Percentiles rank a stretch among this genome's conserved stretches.
These are phyloP conservation scores for Haematococcus lacustris DNA, from an alignment of 139 green algal species.

Conservation along the genomic window DNA sequence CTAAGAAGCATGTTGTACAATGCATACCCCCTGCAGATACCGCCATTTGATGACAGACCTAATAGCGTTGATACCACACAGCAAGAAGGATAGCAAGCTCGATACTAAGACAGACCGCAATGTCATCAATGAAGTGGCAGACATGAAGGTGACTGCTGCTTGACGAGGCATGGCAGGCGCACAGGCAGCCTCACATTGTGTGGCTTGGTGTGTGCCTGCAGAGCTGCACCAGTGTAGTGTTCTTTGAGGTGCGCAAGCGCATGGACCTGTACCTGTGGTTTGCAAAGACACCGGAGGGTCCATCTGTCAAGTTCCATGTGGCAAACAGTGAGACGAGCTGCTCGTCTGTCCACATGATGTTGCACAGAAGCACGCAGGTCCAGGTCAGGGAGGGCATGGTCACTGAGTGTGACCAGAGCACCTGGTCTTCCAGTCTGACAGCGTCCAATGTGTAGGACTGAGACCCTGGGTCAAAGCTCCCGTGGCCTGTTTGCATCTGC, in stretches of 20 bases:
- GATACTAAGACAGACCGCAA: constrained; percentile 86
- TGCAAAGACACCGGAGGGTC: constrained; percentile 80
- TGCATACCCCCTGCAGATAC: constrained; percentile 68
- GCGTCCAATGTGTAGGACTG: too few relatives aligned
- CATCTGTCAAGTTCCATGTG: constrained; percentile 93
- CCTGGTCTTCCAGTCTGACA: too few relatives aligned
- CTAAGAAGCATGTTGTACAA: too few relatives aligned
- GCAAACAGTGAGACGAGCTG: constrained; percentile 39
- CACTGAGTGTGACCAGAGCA: too few relatives aligned
- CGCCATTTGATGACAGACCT: constrained; percentile 88
- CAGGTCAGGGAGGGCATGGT: too few relatives aligned
- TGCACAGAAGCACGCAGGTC: too few relatives aligned
- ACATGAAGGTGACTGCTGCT: constrained; percentile 68
- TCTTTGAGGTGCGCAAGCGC: constrained; percentile 94
- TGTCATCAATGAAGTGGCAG: constrained; percentile 91
- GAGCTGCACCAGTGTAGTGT: constrained; percentile 80
- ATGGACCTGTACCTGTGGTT: constrained; percentile 97
- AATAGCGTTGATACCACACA: constrained; percentile 80
- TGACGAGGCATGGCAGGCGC: not conserved
- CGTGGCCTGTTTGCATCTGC: too few relatives aligned
- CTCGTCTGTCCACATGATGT: too few relatives aligned
- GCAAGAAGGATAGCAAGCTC: constrained; percentile 94
- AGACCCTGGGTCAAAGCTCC: too few relatives aligned
- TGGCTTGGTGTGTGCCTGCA: constrained; percentile 17
- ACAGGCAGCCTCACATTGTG: not conserved